Conservation (phyloP, 208 protist species). For the Endotrypanum monterogeii region DNA sequence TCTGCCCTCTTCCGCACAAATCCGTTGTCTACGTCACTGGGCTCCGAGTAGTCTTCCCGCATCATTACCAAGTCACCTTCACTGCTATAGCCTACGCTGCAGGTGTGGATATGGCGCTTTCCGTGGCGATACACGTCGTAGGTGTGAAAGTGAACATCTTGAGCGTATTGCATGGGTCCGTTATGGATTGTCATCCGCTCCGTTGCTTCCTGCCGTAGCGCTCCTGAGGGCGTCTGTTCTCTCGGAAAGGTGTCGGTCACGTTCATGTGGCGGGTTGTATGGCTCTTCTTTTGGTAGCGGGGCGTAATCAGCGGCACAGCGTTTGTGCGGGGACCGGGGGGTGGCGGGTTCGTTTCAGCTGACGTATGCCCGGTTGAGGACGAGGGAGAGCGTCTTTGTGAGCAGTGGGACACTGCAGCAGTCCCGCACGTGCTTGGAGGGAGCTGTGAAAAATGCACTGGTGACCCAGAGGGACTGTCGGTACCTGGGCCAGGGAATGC, state of each 20-base stretch:
- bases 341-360: conserved; percentile 27
- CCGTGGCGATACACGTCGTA: conserved; percentile 87
- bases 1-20: conserved; percentile 53
- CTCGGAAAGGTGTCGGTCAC: conserved; percentile 64
- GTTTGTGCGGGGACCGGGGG: conserved; percentile 34
- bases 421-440: neutral
- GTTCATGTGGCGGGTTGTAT: conserved; percentile 51
- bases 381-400: conserved; percentile 12
- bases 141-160: conserved; percentile 83
- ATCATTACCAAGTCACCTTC: conserved; percentile 83
- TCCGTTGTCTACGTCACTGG: conserved; percentile 70
- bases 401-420: neutral
- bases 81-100: conserved; percentile 88
- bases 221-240: conserved; percentile 39
- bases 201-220: conserved; percentile 57
- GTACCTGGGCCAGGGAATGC: conserved; percentile 13
- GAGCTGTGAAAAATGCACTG: conserved; percentile 8
- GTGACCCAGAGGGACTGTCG: neutral
- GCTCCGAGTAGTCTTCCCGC: conserved; percentile 76
- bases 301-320: conserved; percentile 80
- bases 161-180: conserved; percentile 60
- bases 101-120: conserved; percentile 66
- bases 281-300: conserved; percentile 77
- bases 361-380: conserved; percentile 20
- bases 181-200: conserved; percentile 71